Percentiles rank a stretch among this genome's conserved stretches.
These are phyloP conservation scores for Pseudogymnoascus sp. DNA, from an alignment of 2,329 filamentous ascomycete genomes.

Conservation along the genomic window DNA sequence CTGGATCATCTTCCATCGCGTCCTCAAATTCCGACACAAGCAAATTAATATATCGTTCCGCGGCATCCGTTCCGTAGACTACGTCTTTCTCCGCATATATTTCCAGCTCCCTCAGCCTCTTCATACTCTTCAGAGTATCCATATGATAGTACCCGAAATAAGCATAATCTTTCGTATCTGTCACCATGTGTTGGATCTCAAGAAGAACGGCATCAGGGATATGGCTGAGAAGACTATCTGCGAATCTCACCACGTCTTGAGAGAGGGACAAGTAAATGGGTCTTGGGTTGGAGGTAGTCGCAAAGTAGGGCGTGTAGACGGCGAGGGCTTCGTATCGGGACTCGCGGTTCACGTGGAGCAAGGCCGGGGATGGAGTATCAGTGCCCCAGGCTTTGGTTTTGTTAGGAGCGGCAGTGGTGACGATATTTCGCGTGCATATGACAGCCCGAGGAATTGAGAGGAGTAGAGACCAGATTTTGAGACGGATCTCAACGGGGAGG, in stretches of 20 bases:
- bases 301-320: conserved; percentile 18
- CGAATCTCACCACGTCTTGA: conserved; percentile 19
- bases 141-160: conserved; percentile 26
- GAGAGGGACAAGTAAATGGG: conserved; percentile 20
- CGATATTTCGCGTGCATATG: conserved; percentile 16
- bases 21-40: conserved; percentile 19
- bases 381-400: background rate
- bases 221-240: conserved; percentile 19
- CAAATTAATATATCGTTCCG: conserved; percentile 10
- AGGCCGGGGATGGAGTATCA: background rate
- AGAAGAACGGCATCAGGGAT: conserved; percentile 14
- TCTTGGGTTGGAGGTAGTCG: conserved; percentile 12
- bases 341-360: conserved; percentile 14
- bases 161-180: conserved; percentile 20
- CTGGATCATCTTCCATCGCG: conserved; percentile 16
- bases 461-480: conserved; percentile 23
- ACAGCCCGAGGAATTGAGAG: conserved; percentile 18
- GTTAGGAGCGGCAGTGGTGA: conserved; percentile 8
- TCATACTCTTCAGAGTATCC: conserved; percentile 20
- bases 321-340: conserved; percentile 14
- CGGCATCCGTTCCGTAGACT: conserved; percentile 10
- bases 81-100: conserved; percentile 12
- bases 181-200: conserved; percentile 16
- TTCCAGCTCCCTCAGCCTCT: conserved; percentile 19
- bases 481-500: conserved; percentile 24